phyloP scores from a whole-genome alignment of 2,329 filamentous ascomycete species.

The Aureobasidium pullulans region DNA sequence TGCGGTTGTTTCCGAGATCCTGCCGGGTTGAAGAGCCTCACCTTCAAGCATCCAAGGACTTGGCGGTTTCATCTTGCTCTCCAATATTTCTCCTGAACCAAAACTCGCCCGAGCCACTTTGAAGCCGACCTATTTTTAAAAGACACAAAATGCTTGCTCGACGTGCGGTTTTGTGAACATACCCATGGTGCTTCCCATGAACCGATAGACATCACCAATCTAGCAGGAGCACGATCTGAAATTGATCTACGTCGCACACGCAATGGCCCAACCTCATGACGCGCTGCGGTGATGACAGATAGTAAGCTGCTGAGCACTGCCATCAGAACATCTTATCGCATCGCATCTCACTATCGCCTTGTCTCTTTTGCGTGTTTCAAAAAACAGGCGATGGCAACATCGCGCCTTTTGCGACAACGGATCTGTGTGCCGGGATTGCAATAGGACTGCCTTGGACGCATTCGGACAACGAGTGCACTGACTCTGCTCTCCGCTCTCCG shows the following conservation, averaged over 20 bases:
- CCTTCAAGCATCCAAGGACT: neutral
- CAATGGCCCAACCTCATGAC: neutral
- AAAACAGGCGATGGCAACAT: neutral
- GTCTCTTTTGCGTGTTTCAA: neutral
- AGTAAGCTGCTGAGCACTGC: neutral
- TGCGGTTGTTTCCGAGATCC: neutral
- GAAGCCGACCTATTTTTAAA: slow-evolving; percentile 1
- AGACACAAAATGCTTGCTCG: neutral
- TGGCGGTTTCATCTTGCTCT: slow-evolving; percentile 7
- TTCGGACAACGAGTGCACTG: neutral
- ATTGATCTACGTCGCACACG: neutral
- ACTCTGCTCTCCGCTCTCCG: neutral
- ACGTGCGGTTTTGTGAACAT: neutral
- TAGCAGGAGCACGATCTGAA: neutral
- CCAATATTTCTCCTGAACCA: neutral
- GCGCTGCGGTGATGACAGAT: neutral
- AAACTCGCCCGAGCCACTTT: neutral
- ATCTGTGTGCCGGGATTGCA: slow-evolving; percentile 4
- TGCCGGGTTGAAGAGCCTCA: neutral
- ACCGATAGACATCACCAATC: neutral
- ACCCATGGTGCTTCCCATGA: neutral
- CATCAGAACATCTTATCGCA: neutral
- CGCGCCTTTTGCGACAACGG: slow-evolving; percentile 6
- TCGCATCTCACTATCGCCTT: neutral
- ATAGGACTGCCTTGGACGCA: neutral